Evolutionary conservation across 257 asterid genomes (phyloP).

Genomic region (Solanum tarijense): DNA sequence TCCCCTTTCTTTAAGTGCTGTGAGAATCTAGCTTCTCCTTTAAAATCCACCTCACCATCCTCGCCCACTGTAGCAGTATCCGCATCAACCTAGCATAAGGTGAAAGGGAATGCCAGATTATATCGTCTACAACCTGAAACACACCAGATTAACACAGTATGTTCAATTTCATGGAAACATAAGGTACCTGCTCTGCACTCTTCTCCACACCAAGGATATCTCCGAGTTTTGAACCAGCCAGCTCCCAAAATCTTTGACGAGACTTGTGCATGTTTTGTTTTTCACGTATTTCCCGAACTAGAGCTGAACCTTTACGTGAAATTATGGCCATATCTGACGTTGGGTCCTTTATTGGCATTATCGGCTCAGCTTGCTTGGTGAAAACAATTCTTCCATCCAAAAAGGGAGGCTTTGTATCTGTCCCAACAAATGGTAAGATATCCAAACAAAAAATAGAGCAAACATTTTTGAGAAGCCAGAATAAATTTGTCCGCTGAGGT

Average conservation of each 20-base stretch:
- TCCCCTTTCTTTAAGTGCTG: slow-evolving; percentile 82
- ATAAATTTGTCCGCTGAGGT: background rate
- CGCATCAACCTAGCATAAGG: slow-evolving; percentile 72
- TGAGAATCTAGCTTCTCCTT: slow-evolving; percentile 86
- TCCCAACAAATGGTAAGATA: slow-evolving; percentile 11
- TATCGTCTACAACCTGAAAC: background rate
- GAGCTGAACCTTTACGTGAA: slow-evolving; percentile 82
- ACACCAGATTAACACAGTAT: background rate
- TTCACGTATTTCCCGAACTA: slow-evolving; percentile 88
- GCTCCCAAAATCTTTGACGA: slow-evolving; percentile 98
- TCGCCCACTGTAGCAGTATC: slow-evolving; percentile 96
- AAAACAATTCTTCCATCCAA: slow-evolving; percentile 92
- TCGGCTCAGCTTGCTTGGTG: slow-evolving; percentile 90
- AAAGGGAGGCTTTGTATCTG: slow-evolving; percentile 98
- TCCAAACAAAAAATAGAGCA: background rate
- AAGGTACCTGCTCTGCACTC: slow-evolving; percentile 74
- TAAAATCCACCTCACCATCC: slow-evolving; percentile 93
- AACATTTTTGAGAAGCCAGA: background rate
- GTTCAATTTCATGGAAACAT: slow-evolving; percentile 1
- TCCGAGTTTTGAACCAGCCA: slow-evolving; percentile 95
- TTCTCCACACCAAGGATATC: slow-evolving; percentile 95
- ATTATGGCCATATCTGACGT: slow-evolving; percentile 99
- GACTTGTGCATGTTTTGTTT: slow-evolving; percentile 91
- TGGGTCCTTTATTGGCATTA: slow-evolving; percentile 93
- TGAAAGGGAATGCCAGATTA: slow-evolving; percentile 2